A percentile compares a stretch with the other conserved stretches of the same genome.
Conservation (phyloP, 1,139 yeast species). For the Starmera stellimalicola region DNA sequence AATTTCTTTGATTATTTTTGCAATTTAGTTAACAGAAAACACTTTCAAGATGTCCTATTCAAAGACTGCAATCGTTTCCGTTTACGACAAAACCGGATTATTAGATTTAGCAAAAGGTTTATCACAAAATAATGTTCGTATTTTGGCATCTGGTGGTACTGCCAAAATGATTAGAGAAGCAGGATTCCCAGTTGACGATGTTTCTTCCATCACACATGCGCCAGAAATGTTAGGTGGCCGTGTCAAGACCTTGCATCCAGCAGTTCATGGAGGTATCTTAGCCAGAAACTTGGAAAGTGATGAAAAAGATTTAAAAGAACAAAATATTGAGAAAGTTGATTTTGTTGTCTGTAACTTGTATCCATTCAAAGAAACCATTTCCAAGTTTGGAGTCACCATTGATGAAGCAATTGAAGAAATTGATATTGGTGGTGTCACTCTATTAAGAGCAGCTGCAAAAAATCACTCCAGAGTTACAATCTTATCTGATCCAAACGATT, state of each 20-base stretch:
- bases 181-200: constrained; percentile 96
- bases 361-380: constrained; percentile 95
- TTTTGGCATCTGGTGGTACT: constrained; percentile 96
- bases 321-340: constrained; percentile 91
- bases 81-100: constrained; percentile 94
- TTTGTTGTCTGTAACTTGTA: constrained; percentile 94
- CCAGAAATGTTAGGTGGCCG: constrained; percentile 99
- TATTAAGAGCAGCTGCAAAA: constrained; percentile 97
- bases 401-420: constrained; percentile 98
- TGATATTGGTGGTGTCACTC: constrained; percentile 97
- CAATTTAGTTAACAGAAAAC: too few relatives aligned
- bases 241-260: constrained; percentile 97
- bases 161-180: constrained; percentile 92
- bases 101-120: constrained; percentile 94
- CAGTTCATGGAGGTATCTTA: constrained; percentile 96
- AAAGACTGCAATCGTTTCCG: constrained; percentile 91
- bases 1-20: too few relatives aligned
- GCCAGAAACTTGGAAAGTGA: constrained; percentile 90
- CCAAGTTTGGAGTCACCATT: constrained; percentile 90
- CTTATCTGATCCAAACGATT: constrained; percentile 88
- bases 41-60: constrained; percentile 26
- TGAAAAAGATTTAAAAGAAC: constrained; percentile 76
- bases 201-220: constrained; percentile 88
- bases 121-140: constrained; percentile 76
- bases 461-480: constrained; percentile 95